phyloP scores from a whole-genome alignment of 202 grass and related monocot genomes.

The Elaeis oleifera region DNA sequence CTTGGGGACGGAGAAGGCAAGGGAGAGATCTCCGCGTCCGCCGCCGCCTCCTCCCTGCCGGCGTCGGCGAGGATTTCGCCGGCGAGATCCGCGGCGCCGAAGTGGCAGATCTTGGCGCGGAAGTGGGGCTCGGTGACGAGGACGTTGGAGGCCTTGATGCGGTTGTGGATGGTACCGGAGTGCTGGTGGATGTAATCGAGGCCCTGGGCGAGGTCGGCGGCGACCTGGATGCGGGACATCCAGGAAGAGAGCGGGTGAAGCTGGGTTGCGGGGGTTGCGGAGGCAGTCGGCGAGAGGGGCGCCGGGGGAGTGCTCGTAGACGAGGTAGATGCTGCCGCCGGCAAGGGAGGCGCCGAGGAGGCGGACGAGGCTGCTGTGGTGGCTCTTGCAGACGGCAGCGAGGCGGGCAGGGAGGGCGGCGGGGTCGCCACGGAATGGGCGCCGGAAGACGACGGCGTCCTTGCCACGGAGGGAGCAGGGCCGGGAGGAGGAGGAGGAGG shows the following conservation, averaged over 20 bases:
- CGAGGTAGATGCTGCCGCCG: conserved; percentile 53
- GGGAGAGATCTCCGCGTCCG: background rate
- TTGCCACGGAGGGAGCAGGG: conserved; percentile 54
- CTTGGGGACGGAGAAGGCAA: background rate
- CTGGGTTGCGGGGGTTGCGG: conserved; percentile 53
- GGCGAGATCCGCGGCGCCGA: conserved; percentile 73
- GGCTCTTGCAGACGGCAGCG: conserved; percentile 55
- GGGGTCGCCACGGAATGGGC: conserved; percentile 3
- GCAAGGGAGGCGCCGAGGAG: conserved; percentile 71
- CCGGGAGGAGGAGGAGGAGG: conserved; percentile 42
- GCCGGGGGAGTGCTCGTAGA: conserved; percentile 48
- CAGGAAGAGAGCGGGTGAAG: conserved; percentile 68
- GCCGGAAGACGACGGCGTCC: conserved; percentile 57
- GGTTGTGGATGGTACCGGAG: conserved; percentile 66
- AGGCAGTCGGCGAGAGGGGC: conserved; percentile 52
- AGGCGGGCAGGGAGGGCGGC: conserved; percentile 33
- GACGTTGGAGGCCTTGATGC: conserved; percentile 56
- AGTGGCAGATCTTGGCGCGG: conserved; percentile 77
- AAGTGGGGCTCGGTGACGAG: conserved; percentile 42
- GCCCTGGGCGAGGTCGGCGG: conserved; percentile 58
- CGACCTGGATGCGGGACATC: conserved; percentile 57
- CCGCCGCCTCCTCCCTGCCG: background rate
- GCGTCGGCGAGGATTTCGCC: conserved; percentile 38
- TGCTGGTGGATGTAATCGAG: conserved; percentile 83
- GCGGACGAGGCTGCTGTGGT: conserved; percentile 59